Conservation (phyloP, 345 rosid genomes). For the Hypericum perforatum region DNA sequence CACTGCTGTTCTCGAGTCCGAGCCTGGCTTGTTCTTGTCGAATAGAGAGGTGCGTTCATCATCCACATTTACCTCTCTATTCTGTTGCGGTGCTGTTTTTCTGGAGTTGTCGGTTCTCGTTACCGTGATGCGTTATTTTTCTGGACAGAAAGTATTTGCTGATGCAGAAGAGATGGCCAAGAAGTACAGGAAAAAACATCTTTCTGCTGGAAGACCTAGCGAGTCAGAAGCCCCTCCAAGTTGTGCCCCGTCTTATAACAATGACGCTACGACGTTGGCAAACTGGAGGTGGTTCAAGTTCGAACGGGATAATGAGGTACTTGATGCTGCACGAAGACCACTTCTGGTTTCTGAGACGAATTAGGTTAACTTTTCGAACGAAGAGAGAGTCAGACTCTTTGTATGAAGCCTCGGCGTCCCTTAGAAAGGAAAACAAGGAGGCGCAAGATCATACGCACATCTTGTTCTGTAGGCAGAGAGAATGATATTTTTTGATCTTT, state of each 20-base stretch:
- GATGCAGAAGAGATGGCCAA: conserved; percentile 91
- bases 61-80: neutral
- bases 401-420: too few species aligned
- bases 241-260: conserved; percentile 28
- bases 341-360: too few species aligned
- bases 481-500: too few species aligned
- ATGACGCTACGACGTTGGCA: conserved; percentile 48
- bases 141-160: conserved; percentile 51
- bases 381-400: too few species aligned
- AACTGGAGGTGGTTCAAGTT: conserved; percentile 95
- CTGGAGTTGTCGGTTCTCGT: neutral
- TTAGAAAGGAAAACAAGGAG: too few species aligned
- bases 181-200: conserved; percentile 54
- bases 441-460: too few species aligned
- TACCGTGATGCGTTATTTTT: neutral
- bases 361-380: too few species aligned
- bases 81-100: neutral
- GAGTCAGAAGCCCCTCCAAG: conserved; percentile 25
- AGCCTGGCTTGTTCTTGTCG: conserved; percentile 67
- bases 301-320: conserved; percentile 26
- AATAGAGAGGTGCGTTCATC: conserved; percentile 59
- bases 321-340: too few species aligned
- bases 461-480: too few species aligned
- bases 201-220: conserved; percentile 13
- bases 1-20: conserved; percentile 77